Evolutionary conservation across 768 basidiomycete species (phyloP).

Genomic region (Terana coerulea): DNA sequence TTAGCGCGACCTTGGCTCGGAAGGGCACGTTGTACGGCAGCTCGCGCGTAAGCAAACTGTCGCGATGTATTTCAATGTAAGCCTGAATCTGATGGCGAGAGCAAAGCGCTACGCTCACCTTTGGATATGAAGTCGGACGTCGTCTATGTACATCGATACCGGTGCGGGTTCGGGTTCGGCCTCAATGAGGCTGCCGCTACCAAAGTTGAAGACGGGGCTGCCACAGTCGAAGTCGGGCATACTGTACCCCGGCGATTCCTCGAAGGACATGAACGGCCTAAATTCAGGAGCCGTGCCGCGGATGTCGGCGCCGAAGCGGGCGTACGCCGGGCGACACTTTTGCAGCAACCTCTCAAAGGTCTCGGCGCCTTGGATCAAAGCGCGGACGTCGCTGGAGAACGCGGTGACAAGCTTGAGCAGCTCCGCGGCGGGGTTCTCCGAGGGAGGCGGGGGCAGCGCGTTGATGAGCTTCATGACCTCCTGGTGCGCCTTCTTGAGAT

Average conservation of each 20-base stretch:
- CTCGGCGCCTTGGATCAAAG: constrained; percentile 47
- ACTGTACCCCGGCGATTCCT: neutral
- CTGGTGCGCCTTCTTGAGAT: constrained; percentile 40
- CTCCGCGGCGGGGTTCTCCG: constrained; percentile 50
- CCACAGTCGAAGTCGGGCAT: constrained; percentile 56
- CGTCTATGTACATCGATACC: constrained; percentile 41
- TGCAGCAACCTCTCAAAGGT: constrained; percentile 48
- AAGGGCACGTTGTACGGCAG: constrained; percentile 63
- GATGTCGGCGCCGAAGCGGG: constrained; percentile 42
- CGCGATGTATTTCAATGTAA: too few relatives aligned
- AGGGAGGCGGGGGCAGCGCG: constrained; percentile 43
- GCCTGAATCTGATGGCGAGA: neutral
- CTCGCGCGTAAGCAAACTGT: constrained; percentile 65
- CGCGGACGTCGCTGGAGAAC: constrained; percentile 42
- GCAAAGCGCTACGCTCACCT: constrained; percentile 32
- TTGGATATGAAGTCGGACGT: constrained; percentile 40
- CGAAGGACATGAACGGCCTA: constrained; percentile 38
- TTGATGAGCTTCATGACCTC: constrained; percentile 28
- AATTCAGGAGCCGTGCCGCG: constrained; percentile 52
- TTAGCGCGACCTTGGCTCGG: constrained; percentile 47
- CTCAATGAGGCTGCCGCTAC: too few relatives aligned
- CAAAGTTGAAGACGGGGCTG: too few relatives aligned
- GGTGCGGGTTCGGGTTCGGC: too few relatives aligned
- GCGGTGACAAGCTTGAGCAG: constrained; percentile 40
- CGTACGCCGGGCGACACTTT: constrained; percentile 43